Evolutionary conservation across 1,139 yeast genomes (phyloP), one percentile per base, ranked within the genome.

Genomic region (Candida glucosophila): DNA sequence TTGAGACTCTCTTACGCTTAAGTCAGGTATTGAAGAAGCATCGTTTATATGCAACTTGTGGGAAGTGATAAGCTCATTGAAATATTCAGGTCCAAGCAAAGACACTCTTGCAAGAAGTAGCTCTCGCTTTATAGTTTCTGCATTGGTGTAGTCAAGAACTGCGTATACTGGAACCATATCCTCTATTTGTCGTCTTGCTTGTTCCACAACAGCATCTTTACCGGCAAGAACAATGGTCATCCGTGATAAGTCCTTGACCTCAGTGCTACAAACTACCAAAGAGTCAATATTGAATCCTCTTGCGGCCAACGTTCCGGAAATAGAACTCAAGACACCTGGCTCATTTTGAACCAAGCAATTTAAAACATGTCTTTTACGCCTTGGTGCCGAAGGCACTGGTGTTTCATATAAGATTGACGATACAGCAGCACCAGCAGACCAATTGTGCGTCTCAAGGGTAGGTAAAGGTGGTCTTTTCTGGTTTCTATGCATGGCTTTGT

Each of bases 131-230:
- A 90, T 86, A 43, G 88, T 81, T 47, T 88, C 86, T 17, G 95
- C 77, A 47, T 83, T 75, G 30, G 95, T 72, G 61, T 90, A 90
- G 58, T 90, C 96, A 52, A 90, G 68, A 20, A 90, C 98, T 6
- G 98, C 98, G 64, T 93, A 90, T 20, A 90, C 97, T 5, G 98
- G 98, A 15, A 90, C 98, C 50, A 90, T 70, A 47, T 90, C 97
- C 60, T 90, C 98, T 39, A 90, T 81, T 57, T 90, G 98, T 53
- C 97, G 77, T 53, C 98, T 75, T n/a, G 97, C 97, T 63, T 90
- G 98, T 55, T 90, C 98, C 42, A 90, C 80, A 32, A 90, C 90
- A 15, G 93, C 95, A 47, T 88, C 95, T 52, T 86, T 94, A 33
- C 97, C 98, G 33, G 78, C 79, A 45, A 90, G 67, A 17, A 85